Evolutionary conservation across 2,329 filamentous ascomycete genomes (phyloP).

Genomic region (Aspergillus uvarum): DNA sequence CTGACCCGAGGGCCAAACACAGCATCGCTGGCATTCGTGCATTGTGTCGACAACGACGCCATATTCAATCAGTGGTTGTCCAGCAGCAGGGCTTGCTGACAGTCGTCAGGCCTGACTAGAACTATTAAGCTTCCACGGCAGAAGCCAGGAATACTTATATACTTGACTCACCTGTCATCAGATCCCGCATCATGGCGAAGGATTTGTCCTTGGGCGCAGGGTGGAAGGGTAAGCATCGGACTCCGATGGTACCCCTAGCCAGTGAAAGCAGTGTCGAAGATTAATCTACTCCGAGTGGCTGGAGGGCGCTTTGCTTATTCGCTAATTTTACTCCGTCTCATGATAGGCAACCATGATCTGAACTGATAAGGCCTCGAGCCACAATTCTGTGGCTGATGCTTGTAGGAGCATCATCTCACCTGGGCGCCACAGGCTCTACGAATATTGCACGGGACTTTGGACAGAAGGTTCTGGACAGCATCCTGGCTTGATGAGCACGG

Average conservation of each 20-base stretch:
- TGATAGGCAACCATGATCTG: too few relatives aligned
- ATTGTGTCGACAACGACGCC: constrained; percentile 40
- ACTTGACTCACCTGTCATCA: neutral
- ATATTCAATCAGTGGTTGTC: neutral
- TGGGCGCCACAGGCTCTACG: too few relatives aligned
- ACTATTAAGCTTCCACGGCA: neutral
- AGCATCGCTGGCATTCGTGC: neutral
- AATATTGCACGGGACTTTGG: too few relatives aligned
- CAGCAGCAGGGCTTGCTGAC: too few relatives aligned
- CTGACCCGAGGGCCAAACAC: neutral
- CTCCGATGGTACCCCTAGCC: neutral
- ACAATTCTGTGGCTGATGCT: too few relatives aligned
- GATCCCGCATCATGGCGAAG: neutral
- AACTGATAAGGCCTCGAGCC: too few relatives aligned
- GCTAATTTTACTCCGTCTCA: neutral
- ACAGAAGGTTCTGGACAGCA: too few relatives aligned
- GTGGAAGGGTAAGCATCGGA: neutral
- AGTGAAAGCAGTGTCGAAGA: neutral
- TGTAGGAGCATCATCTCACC: too few relatives aligned
- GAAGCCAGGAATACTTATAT: neutral
- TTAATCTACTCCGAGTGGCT: neutral
- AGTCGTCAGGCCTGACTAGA: too few relatives aligned
- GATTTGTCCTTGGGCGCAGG: neutral
- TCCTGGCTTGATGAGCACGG: too few relatives aligned
- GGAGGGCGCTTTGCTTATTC: neutral